phyloP scores from a whole-genome alignment of 2,329 filamentous ascomycete species.

The Aspergillus tubingensis region DNA sequence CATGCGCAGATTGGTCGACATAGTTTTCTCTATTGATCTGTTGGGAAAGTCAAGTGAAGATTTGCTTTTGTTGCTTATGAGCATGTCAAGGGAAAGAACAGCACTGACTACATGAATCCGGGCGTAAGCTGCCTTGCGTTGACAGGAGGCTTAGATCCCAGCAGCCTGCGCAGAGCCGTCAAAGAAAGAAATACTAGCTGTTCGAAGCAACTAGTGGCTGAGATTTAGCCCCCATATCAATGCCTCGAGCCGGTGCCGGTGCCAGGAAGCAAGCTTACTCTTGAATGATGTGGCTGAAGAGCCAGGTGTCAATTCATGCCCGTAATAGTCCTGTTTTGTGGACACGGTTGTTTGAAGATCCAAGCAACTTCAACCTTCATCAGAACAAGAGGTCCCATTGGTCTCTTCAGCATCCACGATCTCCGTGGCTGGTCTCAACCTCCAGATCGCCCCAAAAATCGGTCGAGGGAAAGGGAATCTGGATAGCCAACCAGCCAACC shows the following conservation, averaged over 20 bases:
- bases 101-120: not conserved
- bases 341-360: not conserved
- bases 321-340: not conserved
- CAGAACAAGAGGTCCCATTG: not conserved
- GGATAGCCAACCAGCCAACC: slow-evolving; percentile 20
- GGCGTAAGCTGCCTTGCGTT: not conserved
- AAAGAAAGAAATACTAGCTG: not conserved
- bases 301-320: slow-evolving; percentile 4
- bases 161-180: not conserved
- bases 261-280: not conserved
- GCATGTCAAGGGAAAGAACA: not conserved
- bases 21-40: not conserved
- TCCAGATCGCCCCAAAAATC: slow-evolving; percentile 17
- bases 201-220: not conserved
- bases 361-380: not conserved
- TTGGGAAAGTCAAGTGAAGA: not conserved
- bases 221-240: not conserved
- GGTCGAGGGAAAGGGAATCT: not conserved
- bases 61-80: too few species aligned
- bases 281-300: slow-evolving; percentile 7
- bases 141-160: not conserved
- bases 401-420: not conserved
- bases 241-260: not conserved
- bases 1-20: not conserved
- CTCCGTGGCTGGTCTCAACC: not conserved